Conservation (phyloP, 1,284 basidiomycete genomes). For the Microbotryum violaceum region DNA sequence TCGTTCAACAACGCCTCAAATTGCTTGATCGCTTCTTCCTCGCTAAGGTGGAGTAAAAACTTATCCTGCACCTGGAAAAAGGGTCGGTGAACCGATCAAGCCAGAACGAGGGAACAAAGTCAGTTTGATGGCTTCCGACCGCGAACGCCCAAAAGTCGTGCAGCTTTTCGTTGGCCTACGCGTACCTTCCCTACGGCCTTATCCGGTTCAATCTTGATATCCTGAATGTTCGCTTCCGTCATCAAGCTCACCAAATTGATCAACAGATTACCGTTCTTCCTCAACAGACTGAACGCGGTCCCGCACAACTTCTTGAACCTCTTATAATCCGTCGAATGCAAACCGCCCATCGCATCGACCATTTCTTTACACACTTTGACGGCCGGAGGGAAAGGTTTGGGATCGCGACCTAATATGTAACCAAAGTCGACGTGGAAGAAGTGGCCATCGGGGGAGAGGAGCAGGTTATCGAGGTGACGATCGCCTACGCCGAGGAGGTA, state of each 20-base stretch:
- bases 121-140: too few relatives aligned
- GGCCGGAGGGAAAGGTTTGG: slow-evolving; percentile 94
- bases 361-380: slow-evolving; percentile 99
- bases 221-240: slow-evolving; percentile 96
- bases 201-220: slow-evolving; percentile 72
- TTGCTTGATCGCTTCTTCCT: slow-evolving; percentile 94
- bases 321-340: slow-evolving; percentile 81
- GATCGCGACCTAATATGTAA: slow-evolving; percentile 94
- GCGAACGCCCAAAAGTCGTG: background rate
- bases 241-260: slow-evolving; percentile 93
- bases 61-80: slow-evolving; percentile 81
- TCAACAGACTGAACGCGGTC: slow-evolving; percentile 88
- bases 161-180: background rate
- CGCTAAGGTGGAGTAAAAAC: slow-evolving; percentile 84
- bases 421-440: slow-evolving; percentile 81
- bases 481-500: slow-evolving; percentile 96
- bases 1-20: slow-evolving; percentile 91
- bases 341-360: slow-evolving; percentile 98
- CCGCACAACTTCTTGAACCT: slow-evolving; percentile 95
- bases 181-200: slow-evolving; percentile 52
- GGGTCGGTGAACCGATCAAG: background rate
- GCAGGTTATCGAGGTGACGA: slow-evolving; percentile 90
- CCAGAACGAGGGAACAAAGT: too few relatives aligned
- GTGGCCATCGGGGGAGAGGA: slow-evolving; percentile 82
- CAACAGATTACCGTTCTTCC: slow-evolving; percentile 97